Evolutionary conservation across 768 basidiomycete species (phyloP).

Genomic region (Lactarius quietus): DNA sequence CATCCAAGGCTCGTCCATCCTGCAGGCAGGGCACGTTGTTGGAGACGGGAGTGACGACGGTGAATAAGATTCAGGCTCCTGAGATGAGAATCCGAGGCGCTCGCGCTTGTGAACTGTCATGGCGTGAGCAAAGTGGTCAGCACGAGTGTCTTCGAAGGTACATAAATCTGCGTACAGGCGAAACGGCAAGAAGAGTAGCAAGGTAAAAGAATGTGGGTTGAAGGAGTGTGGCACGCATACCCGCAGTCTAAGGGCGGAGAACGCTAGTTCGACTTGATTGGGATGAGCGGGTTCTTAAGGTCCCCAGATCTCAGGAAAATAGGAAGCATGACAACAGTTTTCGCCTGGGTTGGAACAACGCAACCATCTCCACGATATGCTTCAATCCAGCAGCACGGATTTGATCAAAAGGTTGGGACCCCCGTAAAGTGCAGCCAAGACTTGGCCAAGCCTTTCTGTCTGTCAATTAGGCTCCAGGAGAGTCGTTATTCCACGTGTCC

Average conservation of each 20-base stretch:
- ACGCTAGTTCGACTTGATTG: too few species aligned
- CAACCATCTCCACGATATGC: too few species aligned
- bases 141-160: too few species aligned
- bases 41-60: constrained; percentile 1
- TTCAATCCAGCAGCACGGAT: too few species aligned
- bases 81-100: neutral
- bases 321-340: constrained; percentile 5
- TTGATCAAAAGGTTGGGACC: constrained; percentile 5
- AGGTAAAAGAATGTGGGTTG: constrained; percentile 9
- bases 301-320: neutral
- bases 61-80: constrained; percentile 3
- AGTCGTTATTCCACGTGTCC: neutral
- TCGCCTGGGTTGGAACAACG: constrained; percentile 1
- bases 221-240: constrained; percentile 14
- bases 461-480: constrained; percentile 10
- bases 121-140: too few species aligned
- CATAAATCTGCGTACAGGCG: too few species aligned
- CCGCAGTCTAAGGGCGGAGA: constrained; percentile 13
- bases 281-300: too few species aligned
- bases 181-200: too few species aligned
- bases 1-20: too few species aligned
- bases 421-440: neutral
- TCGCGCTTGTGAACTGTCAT: too few species aligned
- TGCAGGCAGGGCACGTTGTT: too few species aligned
- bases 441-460: too few species aligned